phyloP scores from a whole-genome alignment of 768 basidiomycete genomes.

The Postia placenta region DNA sequence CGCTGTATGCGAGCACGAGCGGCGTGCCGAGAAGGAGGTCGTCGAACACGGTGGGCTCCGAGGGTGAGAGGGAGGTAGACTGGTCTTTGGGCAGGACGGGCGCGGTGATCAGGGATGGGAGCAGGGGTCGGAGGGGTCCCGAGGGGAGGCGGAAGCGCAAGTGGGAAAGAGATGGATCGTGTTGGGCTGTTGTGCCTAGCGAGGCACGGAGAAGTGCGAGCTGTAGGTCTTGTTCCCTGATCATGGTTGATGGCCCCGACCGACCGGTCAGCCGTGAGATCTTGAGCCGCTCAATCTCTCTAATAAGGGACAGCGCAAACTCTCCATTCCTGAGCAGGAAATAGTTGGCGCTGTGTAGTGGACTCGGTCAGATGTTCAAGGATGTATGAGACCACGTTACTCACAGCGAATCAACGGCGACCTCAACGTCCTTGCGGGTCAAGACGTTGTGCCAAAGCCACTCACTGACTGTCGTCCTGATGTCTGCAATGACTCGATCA shows the following conservation, averaged over 20 bases:
- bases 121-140: constrained; percentile 75
- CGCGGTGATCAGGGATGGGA: constrained; percentile 57
- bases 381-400: constrained; percentile 21
- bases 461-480: constrained; percentile 80
- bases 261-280: constrained; percentile 67
- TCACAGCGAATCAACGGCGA: constrained; percentile 80
- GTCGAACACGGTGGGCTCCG: constrained; percentile 51
- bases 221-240: constrained; percentile 87
- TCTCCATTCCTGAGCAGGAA: constrained; percentile 88
- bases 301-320: constrained; percentile 76
- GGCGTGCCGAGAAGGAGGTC: constrained; percentile 78
- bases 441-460: constrained; percentile 92
- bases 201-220: constrained; percentile 84
- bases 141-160: constrained; percentile 74
- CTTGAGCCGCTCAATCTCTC: constrained; percentile 83
- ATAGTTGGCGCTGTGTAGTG: constrained; percentile 65
- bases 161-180: constrained; percentile 69
- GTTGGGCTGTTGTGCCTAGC: constrained; percentile 81
- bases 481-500: constrained; percentile 65
- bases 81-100: constrained; percentile 19
- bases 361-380: constrained; percentile 6
- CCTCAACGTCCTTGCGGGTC: constrained; percentile 75
- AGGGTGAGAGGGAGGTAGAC: constrained; percentile 35
- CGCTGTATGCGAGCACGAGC: constrained; percentile 59
- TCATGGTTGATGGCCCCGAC: constrained; percentile 63